Percentiles rank a stretch among this genome's conserved stretches.
These are phyloP conservation scores for Lipomyces mesembrius DNA, from an alignment of 805 yeast genomes.

Conservation along the genomic window DNA sequence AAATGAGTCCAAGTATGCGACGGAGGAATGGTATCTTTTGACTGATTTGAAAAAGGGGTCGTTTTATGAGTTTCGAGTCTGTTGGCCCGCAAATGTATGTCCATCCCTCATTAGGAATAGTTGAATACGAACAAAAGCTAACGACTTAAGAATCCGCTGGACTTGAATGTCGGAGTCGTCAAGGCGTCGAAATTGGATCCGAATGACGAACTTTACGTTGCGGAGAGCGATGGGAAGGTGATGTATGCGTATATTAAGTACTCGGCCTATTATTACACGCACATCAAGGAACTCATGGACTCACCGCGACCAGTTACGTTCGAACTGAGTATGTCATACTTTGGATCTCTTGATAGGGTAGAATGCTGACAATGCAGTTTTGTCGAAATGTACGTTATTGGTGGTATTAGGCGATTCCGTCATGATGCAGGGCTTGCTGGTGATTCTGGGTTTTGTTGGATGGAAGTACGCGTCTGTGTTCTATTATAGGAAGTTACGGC, in stretches of 20 bases:
- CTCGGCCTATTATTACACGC: slow-evolving; percentile 31
- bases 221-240: slow-evolving; percentile 18
- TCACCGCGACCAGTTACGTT: slow-evolving; percentile 31
- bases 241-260: slow-evolving; percentile 35
- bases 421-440: slow-evolving; percentile 30
- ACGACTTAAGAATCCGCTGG: slow-evolving; percentile 31
- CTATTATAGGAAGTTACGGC: slow-evolving; percentile 26
- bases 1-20: slow-evolving; percentile 20
- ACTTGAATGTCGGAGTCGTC: slow-evolving; percentile 31
- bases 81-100: slow-evolving; percentile 37
- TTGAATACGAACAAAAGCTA: neutral
- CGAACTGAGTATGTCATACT: slow-evolving; percentile 28
- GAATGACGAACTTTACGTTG: slow-evolving; percentile 23
- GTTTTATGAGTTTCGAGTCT: slow-evolving; percentile 37
- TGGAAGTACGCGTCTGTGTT: slow-evolving; percentile 28
- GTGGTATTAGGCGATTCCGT: slow-evolving; percentile 35
- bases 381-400: slow-evolving; percentile 35
- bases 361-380: slow-evolving; percentile 18
- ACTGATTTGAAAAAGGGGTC: slow-evolving; percentile 31
- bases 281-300: slow-evolving; percentile 26
- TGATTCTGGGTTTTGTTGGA: slow-evolving; percentile 29
- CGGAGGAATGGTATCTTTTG: slow-evolving; percentile 32
- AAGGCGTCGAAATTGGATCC: slow-evolving; percentile 31
- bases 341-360: neutral
- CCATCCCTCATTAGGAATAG: neutral